A percentile compares a stretch with the other conserved stretches of the same genome.
Evolutionary conservation across 768 basidiomycete genomes (phyloP).

Genomic region (button mushroom (Agaricus bisporus)): DNA sequence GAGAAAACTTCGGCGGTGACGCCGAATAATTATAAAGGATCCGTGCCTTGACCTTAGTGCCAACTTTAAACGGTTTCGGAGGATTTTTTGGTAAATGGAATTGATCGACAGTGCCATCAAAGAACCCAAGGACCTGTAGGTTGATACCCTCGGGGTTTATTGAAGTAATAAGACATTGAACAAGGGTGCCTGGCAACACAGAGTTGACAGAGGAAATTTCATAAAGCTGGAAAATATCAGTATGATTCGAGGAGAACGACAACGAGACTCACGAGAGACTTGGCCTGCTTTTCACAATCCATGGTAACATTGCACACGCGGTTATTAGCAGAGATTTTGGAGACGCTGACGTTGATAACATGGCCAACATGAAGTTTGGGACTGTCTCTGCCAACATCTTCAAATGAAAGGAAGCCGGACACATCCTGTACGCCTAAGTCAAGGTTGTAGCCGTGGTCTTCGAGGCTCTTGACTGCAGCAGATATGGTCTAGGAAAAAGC

Average conservation of each 20-base stretch:
- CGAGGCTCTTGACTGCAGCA: conserved; percentile 73
- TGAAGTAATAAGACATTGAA: conserved; percentile 77
- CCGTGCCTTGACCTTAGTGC: conserved; percentile 76
- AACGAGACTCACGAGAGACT: conserved; percentile 44
- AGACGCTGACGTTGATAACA: conserved; percentile 61
- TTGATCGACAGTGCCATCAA: conserved; percentile 83
- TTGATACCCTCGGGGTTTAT: conserved; percentile 71
- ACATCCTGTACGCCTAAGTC: conserved; percentile 77
- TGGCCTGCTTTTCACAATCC: conserved; percentile 40
- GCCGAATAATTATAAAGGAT: conserved; percentile 76
- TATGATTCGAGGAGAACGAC: neutral
- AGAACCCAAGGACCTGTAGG: conserved; percentile 87
- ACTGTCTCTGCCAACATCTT: conserved; percentile 41
- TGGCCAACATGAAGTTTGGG: conserved; percentile 52
- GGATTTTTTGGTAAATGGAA: conserved; percentile 57
- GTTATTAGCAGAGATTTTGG: conserved; percentile 67
- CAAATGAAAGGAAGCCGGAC: conserved; percentile 81
- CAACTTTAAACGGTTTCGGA: conserved; percentile 47
- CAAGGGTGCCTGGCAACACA: conserved; percentile 79
- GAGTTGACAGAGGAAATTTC: conserved; percentile 76
- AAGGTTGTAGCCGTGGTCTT: conserved; percentile 93
- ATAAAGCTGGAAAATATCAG: conserved; percentile 44
- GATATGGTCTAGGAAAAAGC: conserved; percentile 52
- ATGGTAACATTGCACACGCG: conserved; percentile 69
- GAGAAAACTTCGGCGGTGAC: conserved; percentile 77